Evolutionary conservation across 768 basidiomycete genomes (phyloP), one percentile per base, ranked within the genome.

Genomic region (Tremella yokohamensis): DNA sequence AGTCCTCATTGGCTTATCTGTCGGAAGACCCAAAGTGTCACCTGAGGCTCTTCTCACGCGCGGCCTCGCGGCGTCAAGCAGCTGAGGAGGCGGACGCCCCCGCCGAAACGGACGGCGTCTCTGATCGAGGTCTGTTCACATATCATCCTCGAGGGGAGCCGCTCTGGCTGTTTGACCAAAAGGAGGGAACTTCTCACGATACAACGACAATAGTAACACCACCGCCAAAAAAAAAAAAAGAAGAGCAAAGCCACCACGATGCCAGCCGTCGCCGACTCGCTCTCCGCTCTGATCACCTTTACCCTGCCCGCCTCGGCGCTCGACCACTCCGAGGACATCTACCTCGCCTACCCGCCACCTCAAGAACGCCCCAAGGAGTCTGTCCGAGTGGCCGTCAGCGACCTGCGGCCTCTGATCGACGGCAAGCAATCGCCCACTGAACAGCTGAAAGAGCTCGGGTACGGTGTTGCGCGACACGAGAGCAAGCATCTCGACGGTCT

Each of bases 261-360:
- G 66, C 63, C 66, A 19, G 56, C 40, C 19, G 24, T 55, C 16
- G 39, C 47, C 40, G 37, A 26, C 22, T 19, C 49, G 3, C 61
- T 63, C 47, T 56, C 58, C 20, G 67, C 61, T 9, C 48, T 57
- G 13, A 62, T 66, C 51, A 57, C 49, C 16, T 69, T 69, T 54
- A 63, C 64, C 39, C 57, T 69, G 13, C 67, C 64, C 12, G 44
- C 26, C 18, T 39, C 51, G 6, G 38, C 55, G n/a, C 53, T 69
- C 19, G 58, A 60, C 48, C 58, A 62, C 22, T 55, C 57, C 20
- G 47, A 29, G 4, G 24, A 19, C 8, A 50, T 53, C 16, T 69
- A 65, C 51, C 29, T 58, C 3, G 51, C 19, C 16, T 61, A 45
- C 47, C 15, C 56, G n/a, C 40, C 26, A 8, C 50, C 40, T 25